phyloP scores from a whole-genome alignment of 768 basidiomycete genomes.

The Paxillus ammoniavirescens region DNA sequence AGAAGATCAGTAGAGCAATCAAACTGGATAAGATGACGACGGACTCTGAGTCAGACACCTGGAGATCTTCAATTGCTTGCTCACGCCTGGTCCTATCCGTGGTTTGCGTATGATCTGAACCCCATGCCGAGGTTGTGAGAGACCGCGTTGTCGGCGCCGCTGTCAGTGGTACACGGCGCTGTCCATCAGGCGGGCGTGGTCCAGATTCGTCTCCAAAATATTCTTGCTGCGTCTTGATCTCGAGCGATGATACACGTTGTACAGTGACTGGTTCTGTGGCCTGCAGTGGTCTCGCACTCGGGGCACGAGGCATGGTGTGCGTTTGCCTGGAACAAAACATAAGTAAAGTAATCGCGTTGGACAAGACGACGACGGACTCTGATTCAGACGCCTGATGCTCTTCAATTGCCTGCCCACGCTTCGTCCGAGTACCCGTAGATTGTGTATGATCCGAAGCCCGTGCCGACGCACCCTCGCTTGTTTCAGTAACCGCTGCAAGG shows the following conservation, averaged over 20 bases:
- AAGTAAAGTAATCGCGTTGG: background rate
- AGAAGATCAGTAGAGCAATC: too few relatives aligned
- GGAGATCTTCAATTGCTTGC: background rate
- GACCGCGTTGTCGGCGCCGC: too few relatives aligned
- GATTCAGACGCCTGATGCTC: background rate
- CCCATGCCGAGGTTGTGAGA: background rate
- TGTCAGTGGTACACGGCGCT: too few relatives aligned
- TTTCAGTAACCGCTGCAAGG: background rate
- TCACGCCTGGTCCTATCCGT: background rate
- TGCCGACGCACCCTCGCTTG: background rate
- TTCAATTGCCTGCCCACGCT: background rate
- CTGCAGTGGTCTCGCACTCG: background rate
- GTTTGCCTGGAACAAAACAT: constrained; percentile 5
- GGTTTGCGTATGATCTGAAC: background rate
- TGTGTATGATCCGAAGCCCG: background rate
- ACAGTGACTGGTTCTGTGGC: background rate
- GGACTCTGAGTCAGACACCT: background rate
- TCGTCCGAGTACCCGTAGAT: background rate
- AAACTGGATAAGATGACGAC: background rate
- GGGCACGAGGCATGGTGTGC: background rate
- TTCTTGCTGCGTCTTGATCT: background rate
- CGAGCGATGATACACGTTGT: background rate
- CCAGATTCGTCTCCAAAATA: too few relatives aligned
- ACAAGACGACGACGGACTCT: constrained; percentile 5
- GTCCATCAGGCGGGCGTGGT: too few relatives aligned